Percentiles rank a stretch among this genome's conserved stretches.
phyloP scores from a whole-genome alignment of 495 filamentous ascomycete genomes.

The Astrocystis sublimbata region DNA sequence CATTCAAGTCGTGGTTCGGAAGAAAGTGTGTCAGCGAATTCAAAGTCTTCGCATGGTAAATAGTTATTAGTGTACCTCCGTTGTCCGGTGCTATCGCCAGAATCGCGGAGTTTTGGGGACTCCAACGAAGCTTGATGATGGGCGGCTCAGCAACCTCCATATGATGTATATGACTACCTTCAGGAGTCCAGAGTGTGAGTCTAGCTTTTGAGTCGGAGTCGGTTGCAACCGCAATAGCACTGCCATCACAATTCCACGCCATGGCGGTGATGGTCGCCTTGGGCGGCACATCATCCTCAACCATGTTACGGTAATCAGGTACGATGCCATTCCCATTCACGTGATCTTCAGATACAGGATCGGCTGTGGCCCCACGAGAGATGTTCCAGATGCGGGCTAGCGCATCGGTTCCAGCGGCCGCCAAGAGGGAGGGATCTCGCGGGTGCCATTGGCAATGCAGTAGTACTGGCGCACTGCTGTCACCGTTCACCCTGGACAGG shows the following conservation, averaged over 20 bases:
- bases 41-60: constrained; percentile 44
- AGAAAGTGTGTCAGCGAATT: constrained; percentile 46
- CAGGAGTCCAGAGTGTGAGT: constrained; percentile 66
- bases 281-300: constrained; percentile 48
- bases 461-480: constrained; percentile 57
- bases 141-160: constrained; percentile 52
- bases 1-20: constrained; percentile 41
- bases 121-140: constrained; percentile 63
- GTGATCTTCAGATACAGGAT: constrained; percentile 46
- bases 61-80: constrained; percentile 48
- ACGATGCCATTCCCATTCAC: constrained; percentile 45
- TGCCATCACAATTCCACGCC: constrained; percentile 70
- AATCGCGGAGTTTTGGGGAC: constrained; percentile 52
- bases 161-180: constrained; percentile 52
- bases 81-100: constrained; percentile 58
- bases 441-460: constrained; percentile 78
- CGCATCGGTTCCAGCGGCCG: constrained; percentile 70
- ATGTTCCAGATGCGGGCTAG: constrained; percentile 81
- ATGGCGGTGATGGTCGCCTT: constrained; percentile 60
- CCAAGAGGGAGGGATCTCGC: constrained; percentile 69
- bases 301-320: constrained; percentile 39
- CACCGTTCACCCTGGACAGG: constrained; percentile 36
- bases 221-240: constrained; percentile 68
- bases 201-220: constrained; percentile 62
- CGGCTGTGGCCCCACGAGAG: constrained; percentile 52